A percentile compares a stretch with the other conserved stretches of the same genome.
These are phyloP conservation scores for Marasmius fiardii DNA, from an alignment of 1,284 basidiomycete species.

Conservation along the genomic window DNA sequence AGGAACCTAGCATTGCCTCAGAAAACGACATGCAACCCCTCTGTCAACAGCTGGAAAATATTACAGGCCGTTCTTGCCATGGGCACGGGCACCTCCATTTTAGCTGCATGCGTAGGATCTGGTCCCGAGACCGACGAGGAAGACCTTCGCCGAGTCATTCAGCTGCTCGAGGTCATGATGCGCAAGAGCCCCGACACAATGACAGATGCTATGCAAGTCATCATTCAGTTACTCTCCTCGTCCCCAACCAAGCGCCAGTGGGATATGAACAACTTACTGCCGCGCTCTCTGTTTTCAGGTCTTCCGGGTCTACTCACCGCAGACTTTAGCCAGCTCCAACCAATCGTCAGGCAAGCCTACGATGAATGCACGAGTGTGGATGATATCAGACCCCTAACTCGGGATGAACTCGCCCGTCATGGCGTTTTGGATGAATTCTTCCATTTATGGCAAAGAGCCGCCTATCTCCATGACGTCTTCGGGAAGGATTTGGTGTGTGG, in stretches of 20 bases:
- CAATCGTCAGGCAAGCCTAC: constrained; percentile 45
- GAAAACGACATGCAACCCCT: constrained; percentile 24
- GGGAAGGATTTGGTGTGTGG: constrained; percentile 23
- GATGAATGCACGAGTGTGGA: constrained; percentile 46
- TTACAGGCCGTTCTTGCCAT: constrained; percentile 53
- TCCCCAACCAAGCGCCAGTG: constrained; percentile 33
- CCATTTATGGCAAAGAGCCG: constrained; percentile 35
- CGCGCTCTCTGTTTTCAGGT: constrained; percentile 52
- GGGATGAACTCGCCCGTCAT: constrained; percentile 50
- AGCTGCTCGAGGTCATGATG: constrained; percentile 52
- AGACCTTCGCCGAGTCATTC: constrained; percentile 37
- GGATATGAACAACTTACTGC: constrained; percentile 48
- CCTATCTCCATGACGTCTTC: constrained; percentile 3
- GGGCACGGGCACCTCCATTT: constrained; percentile 54
- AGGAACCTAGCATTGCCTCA: too few species aligned
- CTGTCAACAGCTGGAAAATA: constrained; percentile 44
- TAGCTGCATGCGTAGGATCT: constrained; percentile 47
- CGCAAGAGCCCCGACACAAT: constrained; percentile 46
- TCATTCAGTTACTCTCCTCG: constrained; percentile 45
- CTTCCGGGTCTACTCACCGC: constrained; percentile 56
- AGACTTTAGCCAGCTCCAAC: constrained; percentile 48
- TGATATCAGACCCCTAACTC: constrained; percentile 52
- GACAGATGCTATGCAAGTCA: constrained; percentile 49
- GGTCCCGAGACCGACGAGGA: constrained; percentile 34
- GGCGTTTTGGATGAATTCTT: constrained; percentile 61